Base-by-base conservation (phyloP, 805 yeast genomes). In the Yarrowia alimentaria region DNA sequence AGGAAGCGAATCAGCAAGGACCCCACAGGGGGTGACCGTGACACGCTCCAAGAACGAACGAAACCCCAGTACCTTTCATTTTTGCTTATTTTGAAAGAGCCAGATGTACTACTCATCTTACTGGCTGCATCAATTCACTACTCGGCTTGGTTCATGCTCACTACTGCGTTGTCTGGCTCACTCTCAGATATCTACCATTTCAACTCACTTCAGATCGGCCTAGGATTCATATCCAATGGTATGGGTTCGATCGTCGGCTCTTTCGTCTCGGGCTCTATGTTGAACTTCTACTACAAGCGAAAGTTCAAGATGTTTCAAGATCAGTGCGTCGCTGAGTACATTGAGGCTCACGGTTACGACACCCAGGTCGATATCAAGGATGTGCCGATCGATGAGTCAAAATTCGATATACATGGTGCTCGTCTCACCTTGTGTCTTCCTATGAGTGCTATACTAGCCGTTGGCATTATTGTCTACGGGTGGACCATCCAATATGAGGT, bases 181-280 rank as follows among this genome's bases (percentile, higher is more conserved):
- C 63, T 87, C 22, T 69, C 76, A 25, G 63, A 64, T 5, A 57
- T 65, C 5, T 85, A 86, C 57, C 63, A 70, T 21, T 75, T 79
- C 54, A 57, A 74, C 1, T 75, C 80, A 1, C 66, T 78, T 35
- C 72, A 78, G 34, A 77, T 85, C 26, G 95, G 95, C 3, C 65
- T 79, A 13, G 79, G 87, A 52, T 88, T 80, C 59, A 69, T 88
- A 37, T 85, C 94, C 3, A 79, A 81, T 16, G 95, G 95, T 10
- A 57, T 78, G 1, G 83, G 82, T 8, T 78, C 86, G 3, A 62
- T 84, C 11, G 38, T 71, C 0, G 86, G 90, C 17, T 76, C 89
- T 0, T 55, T 85, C 0, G 30, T 61, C 0, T 65, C 79, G 2
- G 95, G 95, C 0, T 68, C 69, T 55, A 37, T 78, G 7, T 61